Base-by-base conservation (phyloP, 331 rosid genomes). In the Pyracantha coccinea region DNA sequence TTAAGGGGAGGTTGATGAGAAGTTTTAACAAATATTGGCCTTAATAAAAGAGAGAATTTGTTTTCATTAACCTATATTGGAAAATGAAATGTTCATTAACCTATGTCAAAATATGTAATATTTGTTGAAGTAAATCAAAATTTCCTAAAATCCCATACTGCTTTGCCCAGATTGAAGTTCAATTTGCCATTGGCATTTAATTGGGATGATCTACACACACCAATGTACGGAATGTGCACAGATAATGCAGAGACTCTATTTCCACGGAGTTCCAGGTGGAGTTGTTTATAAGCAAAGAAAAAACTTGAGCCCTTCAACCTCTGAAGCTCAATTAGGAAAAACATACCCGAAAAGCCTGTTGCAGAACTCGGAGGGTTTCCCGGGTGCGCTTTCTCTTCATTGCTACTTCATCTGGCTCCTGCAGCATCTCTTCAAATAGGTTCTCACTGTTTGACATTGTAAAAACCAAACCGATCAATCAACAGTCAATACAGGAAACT, bases 371-470 rank as follows among this genome's bases (percentile, higher is more conserved):
- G 69, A 95, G 97, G 52, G 89, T 81, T 72, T 95, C 99, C 58
- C 91, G 81, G 44, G 93, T 84, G 65, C 77, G 96, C 75, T 89
- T 92, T 84, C 97, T 90, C 83, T 90, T 95, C 78, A 64, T 75
- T 69, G 99, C 83, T 23, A 92, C 75, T 81, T 92, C 99, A 50
- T 85, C 87, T 24, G 97, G 97, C 75, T 95, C 99, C 80, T 86
- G 93, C 83, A 95, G 85, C 97, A 95, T 87, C 82, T 92, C 97
- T 80, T 90, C 97, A 82, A 90, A 89, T 69, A 92, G 79, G 81
- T 90, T 86, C 79, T 95, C 99, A 80, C 99, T 95, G 86, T 75
- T 84, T 77, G 65, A 72, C 29, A 71, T 35, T 38, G 77, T 28
- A 71, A 68, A 76, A 73, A 55, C 6, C 65, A 33, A 71, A 59